Percentiles rank a stretch among this genome's conserved stretches.
phyloP scores from a whole-genome alignment of 1,284 basidiomycete species.

The Acaromyces ingoldii region DNA sequence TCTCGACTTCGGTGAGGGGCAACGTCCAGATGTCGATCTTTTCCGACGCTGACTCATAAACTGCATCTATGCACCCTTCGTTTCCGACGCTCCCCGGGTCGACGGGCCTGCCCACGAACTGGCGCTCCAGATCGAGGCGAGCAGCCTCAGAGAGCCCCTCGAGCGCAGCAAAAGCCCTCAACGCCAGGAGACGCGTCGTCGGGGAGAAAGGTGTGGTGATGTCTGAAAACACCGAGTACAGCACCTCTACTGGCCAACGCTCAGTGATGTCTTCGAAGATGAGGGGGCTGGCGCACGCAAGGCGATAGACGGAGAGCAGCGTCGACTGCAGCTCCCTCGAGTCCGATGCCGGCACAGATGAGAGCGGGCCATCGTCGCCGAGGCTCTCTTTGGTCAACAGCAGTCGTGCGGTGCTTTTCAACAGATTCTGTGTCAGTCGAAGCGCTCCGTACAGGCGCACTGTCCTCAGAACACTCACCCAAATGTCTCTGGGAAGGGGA shows the following conservation, averaged over 20 bases:
- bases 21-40: constrained; percentile 27
- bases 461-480: not conserved
- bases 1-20: constrained; percentile 16
- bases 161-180: constrained; percentile 24
- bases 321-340: constrained; percentile 1
- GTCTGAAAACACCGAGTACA: constrained; percentile 17
- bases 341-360: not conserved
- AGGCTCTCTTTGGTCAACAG: not conserved
- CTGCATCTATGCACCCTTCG: not conserved
- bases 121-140: constrained; percentile 16
- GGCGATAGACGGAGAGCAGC: constrained; percentile 17
- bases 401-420: not conserved
- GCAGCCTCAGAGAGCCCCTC: constrained; percentile 22
- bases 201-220: not conserved
- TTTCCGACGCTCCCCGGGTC: not conserved
- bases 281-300: constrained; percentile 13
- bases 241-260: constrained; percentile 8
- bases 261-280: not conserved
- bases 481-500: constrained; percentile 30
- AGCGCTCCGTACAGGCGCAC: too few relatives aligned
- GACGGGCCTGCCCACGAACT: constrained; percentile 12
- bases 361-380: not conserved
- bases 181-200: constrained; percentile 29
- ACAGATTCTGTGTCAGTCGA: too few relatives aligned
- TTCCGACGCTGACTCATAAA: constrained; percentile 1